A percentile compares a stretch with the other conserved stretches of the same genome.
Evolutionary conservation across 805 yeast genomes (phyloP).

Genomic region (Ogataea populi-albae): DNA sequence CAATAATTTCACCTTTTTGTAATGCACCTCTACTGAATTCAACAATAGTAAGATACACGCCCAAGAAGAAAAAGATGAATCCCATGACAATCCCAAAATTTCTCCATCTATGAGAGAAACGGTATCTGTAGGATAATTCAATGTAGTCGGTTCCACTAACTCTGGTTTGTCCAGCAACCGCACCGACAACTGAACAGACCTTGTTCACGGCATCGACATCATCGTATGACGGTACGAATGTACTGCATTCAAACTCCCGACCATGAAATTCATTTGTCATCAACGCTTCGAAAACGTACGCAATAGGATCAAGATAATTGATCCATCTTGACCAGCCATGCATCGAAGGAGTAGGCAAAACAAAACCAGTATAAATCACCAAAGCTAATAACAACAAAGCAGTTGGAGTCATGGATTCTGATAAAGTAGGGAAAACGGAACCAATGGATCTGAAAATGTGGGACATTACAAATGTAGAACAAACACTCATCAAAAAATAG

Average conservation of each 20-base stretch:
- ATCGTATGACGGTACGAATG: slow-evolving; percentile 44
- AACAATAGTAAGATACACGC: slow-evolving; percentile 49
- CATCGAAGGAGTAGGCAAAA: slow-evolving; percentile 51
- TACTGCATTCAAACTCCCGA: slow-evolving; percentile 43
- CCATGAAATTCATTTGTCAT: slow-evolving; percentile 57
- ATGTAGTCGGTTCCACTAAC: slow-evolving; percentile 65
- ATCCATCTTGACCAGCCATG: slow-evolving; percentile 65
- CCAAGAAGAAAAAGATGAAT: slow-evolving; percentile 52
- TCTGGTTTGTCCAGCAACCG: slow-evolving; percentile 47
- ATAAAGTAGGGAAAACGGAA: slow-evolving; percentile 42
- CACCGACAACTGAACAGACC: slow-evolving; percentile 47
- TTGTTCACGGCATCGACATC: slow-evolving; percentile 16
- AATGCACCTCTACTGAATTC: slow-evolving; percentile 60
- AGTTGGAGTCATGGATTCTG: slow-evolving; percentile 58
- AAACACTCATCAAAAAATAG: slow-evolving; percentile 41
- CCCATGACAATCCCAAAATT: slow-evolving; percentile 68
- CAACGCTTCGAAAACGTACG: slow-evolving; percentile 55
- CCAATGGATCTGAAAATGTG: slow-evolving; percentile 52
- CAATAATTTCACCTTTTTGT: slow-evolving; percentile 69
- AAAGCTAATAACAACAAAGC: slow-evolving; percentile 46
- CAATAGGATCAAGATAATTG: slow-evolving; percentile 53
- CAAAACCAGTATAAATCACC: slow-evolving; percentile 53
- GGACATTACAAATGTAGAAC: slow-evolving; percentile 49
- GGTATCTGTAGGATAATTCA: slow-evolving; percentile 46
- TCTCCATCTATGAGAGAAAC: slow-evolving; percentile 68